A percentile compares a stretch with the other conserved stretches of the same genome.
Evolutionary conservation across 345 rosid genomes (phyloP).

Genomic region (Bruguiera sexangula): DNA sequence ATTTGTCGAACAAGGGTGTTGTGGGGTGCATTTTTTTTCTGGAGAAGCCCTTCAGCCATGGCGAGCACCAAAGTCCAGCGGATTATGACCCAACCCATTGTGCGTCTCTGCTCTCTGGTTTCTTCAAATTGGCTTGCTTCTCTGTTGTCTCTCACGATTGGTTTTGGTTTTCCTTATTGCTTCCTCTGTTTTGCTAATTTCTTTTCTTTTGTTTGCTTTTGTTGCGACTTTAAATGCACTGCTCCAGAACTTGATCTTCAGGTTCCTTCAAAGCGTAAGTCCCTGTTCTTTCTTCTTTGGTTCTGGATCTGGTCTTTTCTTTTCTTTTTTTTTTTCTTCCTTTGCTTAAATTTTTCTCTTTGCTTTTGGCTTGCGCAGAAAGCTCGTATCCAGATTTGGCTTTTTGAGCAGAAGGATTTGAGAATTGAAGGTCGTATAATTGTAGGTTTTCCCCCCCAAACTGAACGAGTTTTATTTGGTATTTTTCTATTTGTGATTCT

Average conservation of each 20-base stretch:
- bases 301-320: too few relatives aligned
- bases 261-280: conserved; percentile 93
- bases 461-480: too few relatives aligned
- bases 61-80: conserved; percentile 83
- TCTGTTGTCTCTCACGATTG: too few relatives aligned
- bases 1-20: too few relatives aligned
- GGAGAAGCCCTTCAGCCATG: conserved; percentile 33
- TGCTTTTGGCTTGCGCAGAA: conserved; percentile 40
- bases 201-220: too few relatives aligned
- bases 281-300: neutral
- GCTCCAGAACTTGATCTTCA: conserved; percentile 85
- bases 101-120: conserved; percentile 11
- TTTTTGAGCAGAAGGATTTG: conserved; percentile 89
- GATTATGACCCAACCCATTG: conserved; percentile 82
- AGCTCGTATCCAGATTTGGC: conserved; percentile 96
- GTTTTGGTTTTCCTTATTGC: too few relatives aligned
- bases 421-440: conserved; percentile 79
- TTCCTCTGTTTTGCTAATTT: too few relatives aligned
- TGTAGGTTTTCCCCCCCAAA: conserved; percentile 24
- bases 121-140: too few relatives aligned
- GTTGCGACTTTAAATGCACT: neutral
- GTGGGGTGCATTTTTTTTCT: too few relatives aligned
- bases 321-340: neutral
- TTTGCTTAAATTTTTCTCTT: neutral
- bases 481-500: too few relatives aligned